Percentiles rank a stretch among this genome's conserved stretches.
Evolutionary conservation across 768 basidiomycete genomes (phyloP).

Genomic region (Leucosporidium yakuticum): DNA sequence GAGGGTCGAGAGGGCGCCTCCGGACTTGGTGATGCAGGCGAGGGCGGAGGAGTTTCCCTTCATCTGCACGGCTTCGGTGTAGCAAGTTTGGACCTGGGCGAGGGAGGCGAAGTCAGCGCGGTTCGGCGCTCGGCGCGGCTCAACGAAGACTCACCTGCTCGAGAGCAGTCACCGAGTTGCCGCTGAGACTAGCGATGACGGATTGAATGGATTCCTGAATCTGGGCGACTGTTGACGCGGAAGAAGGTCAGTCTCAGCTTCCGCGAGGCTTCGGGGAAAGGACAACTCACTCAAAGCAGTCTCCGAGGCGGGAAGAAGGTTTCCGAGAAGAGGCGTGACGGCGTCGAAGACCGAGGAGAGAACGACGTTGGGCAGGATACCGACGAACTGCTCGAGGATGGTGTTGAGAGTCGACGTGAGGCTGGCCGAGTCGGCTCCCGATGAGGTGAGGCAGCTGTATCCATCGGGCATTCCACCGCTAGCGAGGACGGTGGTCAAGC

Average conservation of each 20-base stretch:
- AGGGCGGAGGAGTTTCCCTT: slow-evolving; percentile 31
- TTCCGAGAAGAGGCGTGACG: slow-evolving; percentile 31
- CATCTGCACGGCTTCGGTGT: slow-evolving; percentile 29
- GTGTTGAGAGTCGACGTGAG: slow-evolving; percentile 31
- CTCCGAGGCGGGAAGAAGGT: slow-evolving; percentile 34
- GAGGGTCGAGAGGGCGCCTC: slow-evolving; percentile 27
- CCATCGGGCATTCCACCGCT: slow-evolving; percentile 34
- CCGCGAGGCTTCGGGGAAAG: slow-evolving; percentile 8
- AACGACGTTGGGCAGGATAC: slow-evolving; percentile 37
- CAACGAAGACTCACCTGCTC: slow-evolving; percentile 10
- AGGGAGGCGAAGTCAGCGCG: background rate
- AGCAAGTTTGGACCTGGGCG: slow-evolving; percentile 22
- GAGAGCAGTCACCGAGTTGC: slow-evolving; percentile 33
- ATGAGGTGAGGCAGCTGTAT: slow-evolving; percentile 32
- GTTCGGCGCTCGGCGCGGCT: background rate
- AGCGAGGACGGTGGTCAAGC: slow-evolving; percentile 27
- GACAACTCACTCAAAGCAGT: slow-evolving; percentile 12
- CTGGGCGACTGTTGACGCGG: background rate
- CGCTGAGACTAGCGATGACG: slow-evolving; percentile 31
- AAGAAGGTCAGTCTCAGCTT: background rate
- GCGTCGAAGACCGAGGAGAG: slow-evolving; percentile 32
- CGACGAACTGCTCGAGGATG: slow-evolving; percentile 36
- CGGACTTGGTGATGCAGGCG: slow-evolving; percentile 29
- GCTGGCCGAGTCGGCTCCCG: slow-evolving; percentile 18
- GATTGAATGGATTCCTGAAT: slow-evolving; percentile 29